These are phyloP conservation scores for Mucor sp. DNA, from an alignment of 371 early-diverging fungal species.

Conservation along the genomic window DNA sequence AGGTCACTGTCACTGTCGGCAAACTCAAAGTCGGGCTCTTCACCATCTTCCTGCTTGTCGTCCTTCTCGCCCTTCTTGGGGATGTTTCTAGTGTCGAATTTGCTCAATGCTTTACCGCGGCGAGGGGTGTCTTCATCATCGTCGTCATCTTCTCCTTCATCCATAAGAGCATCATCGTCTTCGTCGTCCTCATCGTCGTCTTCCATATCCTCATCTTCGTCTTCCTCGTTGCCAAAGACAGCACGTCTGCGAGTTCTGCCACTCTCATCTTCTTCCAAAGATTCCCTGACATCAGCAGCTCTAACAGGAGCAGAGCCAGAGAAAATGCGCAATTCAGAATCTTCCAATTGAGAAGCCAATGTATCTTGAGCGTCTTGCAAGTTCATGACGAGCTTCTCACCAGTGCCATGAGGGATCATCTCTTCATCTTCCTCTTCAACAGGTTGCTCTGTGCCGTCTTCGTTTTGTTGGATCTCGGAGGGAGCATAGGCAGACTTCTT, in stretches of 20 bases:
- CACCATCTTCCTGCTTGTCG: constrained; percentile 36
- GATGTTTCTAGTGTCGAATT: constrained; percentile 51
- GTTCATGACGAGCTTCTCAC: constrained; percentile 91
- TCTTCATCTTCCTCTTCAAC: constrained; percentile 36
- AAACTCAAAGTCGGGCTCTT: constrained; percentile 59
- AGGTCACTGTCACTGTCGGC: constrained; percentile 78
- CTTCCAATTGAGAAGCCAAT: constrained; percentile 76
- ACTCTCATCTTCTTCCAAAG: constrained; percentile 38
- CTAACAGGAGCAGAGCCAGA: constrained; percentile 72
- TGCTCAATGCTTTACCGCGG: constrained; percentile 50
- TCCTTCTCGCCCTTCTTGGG: constrained; percentile 52
- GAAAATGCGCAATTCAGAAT: constrained; percentile 83
- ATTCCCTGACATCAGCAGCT: constrained; percentile 59
- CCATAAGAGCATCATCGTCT: constrained; percentile 40
- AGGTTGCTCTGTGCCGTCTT: constrained; percentile 34
- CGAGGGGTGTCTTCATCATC: constrained; percentile 43
- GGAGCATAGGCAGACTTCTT: constrained; percentile 59
- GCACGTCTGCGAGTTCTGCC: constrained; percentile 66
- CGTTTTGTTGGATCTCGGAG: constrained; percentile 30
- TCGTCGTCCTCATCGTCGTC: constrained; percentile 50
- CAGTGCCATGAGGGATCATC: constrained; percentile 59
- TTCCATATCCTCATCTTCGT: constrained; percentile 42
- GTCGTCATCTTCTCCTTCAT: constrained; percentile 50
- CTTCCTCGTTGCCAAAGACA: constrained; percentile 57
- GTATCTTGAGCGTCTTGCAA: constrained; percentile 85